Evolutionary conservation across 108 stramenopile species (phyloP).

Genomic region (Mediolabrus comicus): DNA sequence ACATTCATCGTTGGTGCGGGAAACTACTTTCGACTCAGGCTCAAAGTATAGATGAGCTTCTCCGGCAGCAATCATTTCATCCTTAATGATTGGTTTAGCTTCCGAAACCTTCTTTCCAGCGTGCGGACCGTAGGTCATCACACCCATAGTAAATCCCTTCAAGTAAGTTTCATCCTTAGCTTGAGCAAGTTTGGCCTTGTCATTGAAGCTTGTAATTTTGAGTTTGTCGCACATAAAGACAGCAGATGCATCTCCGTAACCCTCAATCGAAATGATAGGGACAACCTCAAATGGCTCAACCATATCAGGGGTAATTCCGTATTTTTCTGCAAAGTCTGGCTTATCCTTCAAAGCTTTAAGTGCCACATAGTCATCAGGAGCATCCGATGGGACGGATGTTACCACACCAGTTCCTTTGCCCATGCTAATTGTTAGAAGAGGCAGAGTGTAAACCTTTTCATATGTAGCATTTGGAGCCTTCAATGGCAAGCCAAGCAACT

Average conservation of each 20-base stretch:
- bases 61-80: slow-evolving; percentile 92
- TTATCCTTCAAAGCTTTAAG: slow-evolving; percentile 94
- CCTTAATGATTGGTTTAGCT: slow-evolving; percentile 91
- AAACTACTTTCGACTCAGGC: slow-evolving; percentile 92
- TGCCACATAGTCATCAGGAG: slow-evolving; percentile 97
- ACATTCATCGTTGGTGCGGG: slow-evolving; percentile 97
- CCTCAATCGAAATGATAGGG: slow-evolving; percentile 98
- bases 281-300: slow-evolving; percentile 92
- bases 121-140: slow-evolving; percentile 91
- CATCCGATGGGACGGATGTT: slow-evolving; percentile 98
- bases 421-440: slow-evolving; percentile 97
- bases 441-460: slow-evolving; percentile 95
- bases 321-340: slow-evolving; percentile 94
- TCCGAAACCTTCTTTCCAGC: slow-evolving; percentile 94
- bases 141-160: slow-evolving; percentile 95
- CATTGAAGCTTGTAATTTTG: slow-evolving; percentile 92
- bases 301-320: slow-evolving; percentile 92
- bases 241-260: slow-evolving; percentile 91
- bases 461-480: slow-evolving; percentile 92
- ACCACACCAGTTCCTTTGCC: slow-evolving; percentile 98
- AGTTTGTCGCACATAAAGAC: slow-evolving; percentile 94
- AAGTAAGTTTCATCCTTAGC: slow-evolving; percentile 97
- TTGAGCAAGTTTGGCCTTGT: slow-evolving; percentile 91
- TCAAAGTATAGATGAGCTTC: slow-evolving; percentile 94
- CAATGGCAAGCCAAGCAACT: slow-evolving; percentile 93